Percentiles rank a stretch among this genome's conserved stretches.
Evolutionary conservation across 2,329 filamentous ascomycete species (phyloP).

Genomic region (Fusarium hostae): DNA sequence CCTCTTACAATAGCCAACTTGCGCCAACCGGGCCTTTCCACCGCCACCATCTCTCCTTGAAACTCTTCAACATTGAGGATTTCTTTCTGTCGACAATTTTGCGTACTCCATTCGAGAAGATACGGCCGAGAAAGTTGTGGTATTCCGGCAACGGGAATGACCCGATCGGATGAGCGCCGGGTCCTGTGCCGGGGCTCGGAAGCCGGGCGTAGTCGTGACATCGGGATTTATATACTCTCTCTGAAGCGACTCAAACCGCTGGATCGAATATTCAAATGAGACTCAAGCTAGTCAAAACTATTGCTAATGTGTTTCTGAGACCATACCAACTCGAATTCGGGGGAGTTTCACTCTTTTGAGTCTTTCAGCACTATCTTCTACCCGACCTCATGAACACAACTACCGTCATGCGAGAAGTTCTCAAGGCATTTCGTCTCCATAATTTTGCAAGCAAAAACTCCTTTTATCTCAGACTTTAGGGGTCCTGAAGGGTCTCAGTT

Average conservation of each 20-base stretch:
- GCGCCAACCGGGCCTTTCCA: slow-evolving; percentile 35
- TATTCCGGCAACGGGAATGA: slow-evolving; percentile 5
- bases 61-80: slow-evolving; percentile 29
- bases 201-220: slow-evolving; percentile 35
- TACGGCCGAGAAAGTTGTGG: slow-evolving; percentile 33
- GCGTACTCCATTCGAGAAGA: slow-evolving; percentile 40
- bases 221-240: neutral
- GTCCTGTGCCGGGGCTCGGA: slow-evolving; percentile 33
- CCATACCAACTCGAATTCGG: neutral
- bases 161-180: slow-evolving; percentile 39
- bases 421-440: slow-evolving; percentile 18
- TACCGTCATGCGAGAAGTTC: slow-evolving; percentile 38
- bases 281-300: neutral
- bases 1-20: slow-evolving; percentile 39
- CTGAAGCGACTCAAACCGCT: neutral
- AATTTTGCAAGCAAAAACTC: neutral
- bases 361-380: neutral
- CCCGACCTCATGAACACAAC: slow-evolving; percentile 36
- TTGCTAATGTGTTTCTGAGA: neutral
- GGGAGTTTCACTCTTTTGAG: slow-evolving; percentile 33
- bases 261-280: neutral
- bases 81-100: slow-evolving; percentile 36
- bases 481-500: slow-evolving; percentile 8
- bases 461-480: slow-evolving; percentile 4
- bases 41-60: slow-evolving; percentile 29